Evolutionary conservation across 2,329 filamentous ascomycete genomes (phyloP), one percentile per base, ranked within the genome.

Genomic region (Alternaria brassicae): DNA sequence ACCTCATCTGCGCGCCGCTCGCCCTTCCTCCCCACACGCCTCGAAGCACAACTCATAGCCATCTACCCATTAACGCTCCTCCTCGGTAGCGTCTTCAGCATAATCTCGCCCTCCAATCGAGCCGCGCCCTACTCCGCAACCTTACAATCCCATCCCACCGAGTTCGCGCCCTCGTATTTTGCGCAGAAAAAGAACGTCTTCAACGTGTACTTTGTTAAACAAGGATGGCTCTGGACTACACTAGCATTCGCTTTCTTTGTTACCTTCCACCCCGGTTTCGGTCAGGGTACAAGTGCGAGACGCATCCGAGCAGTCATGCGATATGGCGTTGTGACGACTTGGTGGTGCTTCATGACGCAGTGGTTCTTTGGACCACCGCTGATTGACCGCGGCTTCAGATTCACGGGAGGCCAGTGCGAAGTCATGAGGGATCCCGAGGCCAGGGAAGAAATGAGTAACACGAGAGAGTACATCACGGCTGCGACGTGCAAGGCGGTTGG

Each of bases 341-440:
- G 89, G 79, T 99, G 95, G 95, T 83, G 92, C 40, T 80, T 92
- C 37, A 88, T 95, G 17, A 99, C 95, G 65, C 95, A 98, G 81
- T 98, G 95, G 95, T 98, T 89, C 78, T 97, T 99, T 72, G 95
- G 95, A 0, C 89, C 95, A 2, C 85, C 93, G 19, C 82, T 99
- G 48, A 94, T 98, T 70, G 95, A 99, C 77, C 89, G 93, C 56
- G 88, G 90, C 3, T 99, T 98, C 77, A 83, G 88, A n/a, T 86
- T 92, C 77, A 97, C 92, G 0, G 95, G 95, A 3, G 95, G 95
- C 1, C 86, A 86, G 71, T 99, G 95, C 76, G 88, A 92, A 73
- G 70, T 87, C 13, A 81, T 87, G 3, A 74, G 81, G 53, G 79
- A 80, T 51, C 81, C 83, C 42, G 78, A 83, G 1, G 74, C 79